Conservation (phyloP, 768 basidiomycete genomes). For the Suillus clintonianus region DNA sequence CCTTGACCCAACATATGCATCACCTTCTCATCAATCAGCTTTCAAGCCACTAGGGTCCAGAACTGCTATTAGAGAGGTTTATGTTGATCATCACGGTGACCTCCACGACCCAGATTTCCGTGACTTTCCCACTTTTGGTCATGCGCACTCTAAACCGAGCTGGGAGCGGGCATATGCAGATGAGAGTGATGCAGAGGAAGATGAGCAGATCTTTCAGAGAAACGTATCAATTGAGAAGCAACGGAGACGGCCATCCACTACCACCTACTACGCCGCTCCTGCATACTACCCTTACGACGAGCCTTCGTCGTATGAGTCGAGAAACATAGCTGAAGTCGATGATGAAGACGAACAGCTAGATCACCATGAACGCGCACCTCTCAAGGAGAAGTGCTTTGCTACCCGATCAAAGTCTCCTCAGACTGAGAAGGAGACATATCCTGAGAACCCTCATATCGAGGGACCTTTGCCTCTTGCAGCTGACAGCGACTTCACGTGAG, state of each 20-base stretch:
- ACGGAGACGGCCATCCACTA: conserved; percentile 26
- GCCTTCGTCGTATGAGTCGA: conserved; percentile 32
- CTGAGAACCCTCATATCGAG: not conserved
- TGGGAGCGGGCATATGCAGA: conserved; percentile 37
- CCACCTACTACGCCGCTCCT: conserved; percentile 21
- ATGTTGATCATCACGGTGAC: conserved; percentile 62
- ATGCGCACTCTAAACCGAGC: conserved; percentile 21
- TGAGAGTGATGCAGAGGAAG: conserved; percentile 34
- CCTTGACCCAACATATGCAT: conserved; percentile 64
- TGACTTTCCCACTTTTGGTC: conserved; percentile 51
- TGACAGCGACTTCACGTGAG: conserved; percentile 36
- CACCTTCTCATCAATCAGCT: conserved; percentile 28
- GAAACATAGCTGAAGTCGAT: conserved; percentile 25
- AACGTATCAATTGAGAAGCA: conserved; percentile 21
- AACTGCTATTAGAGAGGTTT: conserved; percentile 36
- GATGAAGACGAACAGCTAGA: conserved; percentile 20
- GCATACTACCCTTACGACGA: conserved; percentile 30
- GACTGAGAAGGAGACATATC: conserved; percentile 19
- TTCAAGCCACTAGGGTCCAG: conserved; percentile 19
- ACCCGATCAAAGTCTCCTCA: conserved; percentile 21
- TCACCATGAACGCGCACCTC: conserved; percentile 18
- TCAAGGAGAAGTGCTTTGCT: conserved; percentile 27
- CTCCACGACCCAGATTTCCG: conserved; percentile 70
- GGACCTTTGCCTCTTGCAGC: conserved; percentile 12
- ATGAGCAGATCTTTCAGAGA: conserved; percentile 19